phyloP scores from a whole-genome alignment of 78 protist species.

The Acrasis kona region DNA sequence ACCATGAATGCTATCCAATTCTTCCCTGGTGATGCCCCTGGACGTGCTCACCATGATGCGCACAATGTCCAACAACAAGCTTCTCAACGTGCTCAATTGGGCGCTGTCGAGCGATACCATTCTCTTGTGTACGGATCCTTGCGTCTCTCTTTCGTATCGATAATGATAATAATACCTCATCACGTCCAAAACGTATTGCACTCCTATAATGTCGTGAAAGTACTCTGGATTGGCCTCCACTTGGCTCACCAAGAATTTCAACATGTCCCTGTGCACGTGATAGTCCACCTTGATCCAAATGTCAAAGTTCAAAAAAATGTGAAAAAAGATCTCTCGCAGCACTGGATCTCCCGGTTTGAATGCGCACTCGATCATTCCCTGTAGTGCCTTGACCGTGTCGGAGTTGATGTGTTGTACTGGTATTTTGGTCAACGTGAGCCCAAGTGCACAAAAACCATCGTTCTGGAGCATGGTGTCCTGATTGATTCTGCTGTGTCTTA shows the following conservation, averaged over 20 bases:
- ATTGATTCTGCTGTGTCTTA: background rate
- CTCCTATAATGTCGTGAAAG: background rate
- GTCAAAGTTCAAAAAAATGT: background rate
- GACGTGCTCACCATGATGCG: too few relatives aligned
- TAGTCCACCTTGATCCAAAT: background rate
- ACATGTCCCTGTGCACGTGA: background rate
- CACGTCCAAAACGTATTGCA: background rate
- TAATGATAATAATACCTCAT: background rate
- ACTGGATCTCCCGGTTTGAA: background rate
- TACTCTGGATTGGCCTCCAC: background rate
- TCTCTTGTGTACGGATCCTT: background rate
- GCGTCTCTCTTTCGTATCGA: background rate
- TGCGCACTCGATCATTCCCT: background rate
- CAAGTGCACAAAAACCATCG: background rate
- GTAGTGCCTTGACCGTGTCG: background rate
- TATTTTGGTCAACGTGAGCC: background rate
- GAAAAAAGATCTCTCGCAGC: background rate
- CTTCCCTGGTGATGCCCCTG: too few relatives aligned
- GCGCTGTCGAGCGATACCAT: background rate
- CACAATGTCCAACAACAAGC: too few relatives aligned
- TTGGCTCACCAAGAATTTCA: background rate
- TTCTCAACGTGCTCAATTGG: too few relatives aligned
- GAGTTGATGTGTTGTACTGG: background rate
- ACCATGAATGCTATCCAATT: too few relatives aligned
- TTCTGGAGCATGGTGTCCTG: background rate